These are phyloP conservation scores for Betula pendula DNA, from an alignment of 306 rosid species.

Conservation along the genomic window DNA sequence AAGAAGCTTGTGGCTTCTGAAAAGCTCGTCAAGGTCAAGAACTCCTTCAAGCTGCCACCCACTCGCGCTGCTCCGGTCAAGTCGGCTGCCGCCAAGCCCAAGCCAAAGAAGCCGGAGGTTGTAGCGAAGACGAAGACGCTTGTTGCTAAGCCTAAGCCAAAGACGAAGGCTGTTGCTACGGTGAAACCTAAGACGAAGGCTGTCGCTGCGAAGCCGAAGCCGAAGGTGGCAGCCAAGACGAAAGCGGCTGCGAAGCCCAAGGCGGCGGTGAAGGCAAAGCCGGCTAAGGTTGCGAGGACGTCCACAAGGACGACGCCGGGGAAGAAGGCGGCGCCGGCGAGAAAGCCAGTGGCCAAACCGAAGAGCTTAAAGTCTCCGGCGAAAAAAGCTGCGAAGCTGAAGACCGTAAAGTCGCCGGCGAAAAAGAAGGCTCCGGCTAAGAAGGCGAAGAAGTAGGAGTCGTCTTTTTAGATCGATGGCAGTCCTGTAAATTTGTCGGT, in stretches of 20 bases:
- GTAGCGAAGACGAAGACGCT: slow-evolving; percentile 22
- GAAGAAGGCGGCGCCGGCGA: slow-evolving; percentile 43
- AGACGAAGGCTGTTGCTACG: slow-evolving; percentile 21
- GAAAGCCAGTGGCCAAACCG: slow-evolving; percentile 43
- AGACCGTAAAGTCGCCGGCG: slow-evolving; percentile 37
- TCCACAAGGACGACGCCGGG: slow-evolving; percentile 69
- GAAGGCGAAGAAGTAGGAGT: slow-evolving; percentile 38
- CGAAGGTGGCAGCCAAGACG: slow-evolving; percentile 35
- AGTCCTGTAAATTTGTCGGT: neutral
- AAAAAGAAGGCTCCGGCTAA: slow-evolving; percentile 38
- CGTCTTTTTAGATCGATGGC: neutral
- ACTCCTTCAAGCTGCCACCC: slow-evolving; percentile 63
- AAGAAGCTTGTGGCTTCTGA: slow-evolving; percentile 72
- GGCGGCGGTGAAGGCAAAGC: slow-evolving; percentile 30
- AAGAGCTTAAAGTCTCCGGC: slow-evolving; percentile 59
- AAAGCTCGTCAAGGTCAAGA: slow-evolving; percentile 67
- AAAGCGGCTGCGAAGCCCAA: slow-evolving; percentile 35
- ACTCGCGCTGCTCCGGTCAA: neutral
- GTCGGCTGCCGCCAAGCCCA: slow-evolving; percentile 29
- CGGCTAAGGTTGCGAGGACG: slow-evolving; percentile 61
- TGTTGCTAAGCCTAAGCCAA: slow-evolving; percentile 34
- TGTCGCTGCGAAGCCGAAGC: slow-evolving; percentile 19
- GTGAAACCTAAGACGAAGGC: slow-evolving; percentile 10
- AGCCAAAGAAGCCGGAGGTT: slow-evolving; percentile 30
- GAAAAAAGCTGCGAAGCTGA: slow-evolving; percentile 41